Base-by-base conservation (phyloP, 106 monocot species). In the Vanilla planifolia region DNA sequence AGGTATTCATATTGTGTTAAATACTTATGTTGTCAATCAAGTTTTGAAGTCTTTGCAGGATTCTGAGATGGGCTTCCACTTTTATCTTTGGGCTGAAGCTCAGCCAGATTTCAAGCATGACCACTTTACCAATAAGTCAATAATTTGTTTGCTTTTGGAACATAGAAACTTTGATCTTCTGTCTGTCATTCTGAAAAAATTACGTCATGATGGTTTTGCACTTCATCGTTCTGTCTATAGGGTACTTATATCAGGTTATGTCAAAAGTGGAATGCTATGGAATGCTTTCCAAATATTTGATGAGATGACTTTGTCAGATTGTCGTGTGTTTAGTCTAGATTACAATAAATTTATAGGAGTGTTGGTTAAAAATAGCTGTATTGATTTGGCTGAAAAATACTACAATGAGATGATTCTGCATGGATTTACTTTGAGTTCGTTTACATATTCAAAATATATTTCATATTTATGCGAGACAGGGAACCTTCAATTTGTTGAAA, bases 371-470 rank as follows among this genome's bases (percentile, higher is more conserved):
- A 59, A 84, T 16, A 47, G 51, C 20, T 82, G 79, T 65, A 73
- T 87, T 73, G 87, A 79, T 61, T 65, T 87, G 58, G 86, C 81
- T 20, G 70, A 76, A 52, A 55, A 72, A 16, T 91, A 87, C 60
- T 91, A 96, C 47, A 60, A 70, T 50, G 60, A 48, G 42, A 83
- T 91, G 81, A 59, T 51, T 10, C 51, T 21, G 22, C 34, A 74
- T 51, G 96, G 91, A 35, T 86, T 81, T 52, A 73, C 72, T 22
- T 77, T 98, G 76, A 88, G 69, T 32, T 66, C 87, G 28, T 98
- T 98, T 47, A 91, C 87, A 20, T 91, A 87, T 51, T 96, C 96
- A n/a, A 84, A 75, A 55, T 91, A 81, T 79, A 88, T 98, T 56
- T 87, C 64, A 36, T 69, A 36, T 19, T 72, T 82, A 55, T 98